phyloP scores from a whole-genome alignment of 2,329 filamentous ascomycete genomes.

The Aaosphaeria pasadenensis region DNA sequence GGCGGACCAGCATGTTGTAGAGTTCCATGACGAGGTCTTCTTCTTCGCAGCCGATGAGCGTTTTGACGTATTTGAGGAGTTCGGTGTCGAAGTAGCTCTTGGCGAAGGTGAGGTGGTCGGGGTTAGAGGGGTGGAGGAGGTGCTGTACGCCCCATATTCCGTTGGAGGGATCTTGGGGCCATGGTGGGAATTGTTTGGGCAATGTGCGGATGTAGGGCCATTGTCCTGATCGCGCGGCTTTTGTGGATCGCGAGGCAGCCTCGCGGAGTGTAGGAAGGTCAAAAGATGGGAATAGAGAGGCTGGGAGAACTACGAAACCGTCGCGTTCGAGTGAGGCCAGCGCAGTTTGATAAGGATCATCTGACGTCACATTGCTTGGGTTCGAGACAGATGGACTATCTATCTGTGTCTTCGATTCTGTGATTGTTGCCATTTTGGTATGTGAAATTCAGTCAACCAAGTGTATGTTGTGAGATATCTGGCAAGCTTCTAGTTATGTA shows the following conservation, averaged over 20 bases:
- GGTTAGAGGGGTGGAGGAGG: conserved; percentile 71
- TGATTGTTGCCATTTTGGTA: too few relatives aligned
- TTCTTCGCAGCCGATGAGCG: conserved; percentile 54
- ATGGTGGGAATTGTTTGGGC: conserved; percentile 88
- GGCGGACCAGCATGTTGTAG: conserved; percentile 80
- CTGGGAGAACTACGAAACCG: conserved; percentile 73
- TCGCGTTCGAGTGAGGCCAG: conserved; percentile 61
- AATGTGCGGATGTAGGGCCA: conserved; percentile 84
- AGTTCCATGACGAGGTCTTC: conserved; percentile 78
- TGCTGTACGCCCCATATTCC: conserved; percentile 92
- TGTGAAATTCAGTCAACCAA: too few relatives aligned
- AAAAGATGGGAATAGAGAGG: conserved; percentile 54
- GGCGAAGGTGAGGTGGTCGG: conserved; percentile 60
- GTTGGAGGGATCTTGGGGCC: conserved; percentile 57
- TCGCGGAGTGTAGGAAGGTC: conserved; percentile 57
- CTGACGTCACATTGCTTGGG: too few relatives aligned
- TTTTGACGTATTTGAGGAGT: conserved; percentile 61
- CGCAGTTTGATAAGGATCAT: conserved; percentile 24
- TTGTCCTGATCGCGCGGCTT: conserved; percentile 62
- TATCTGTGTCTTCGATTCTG: too few relatives aligned
- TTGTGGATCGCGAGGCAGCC: conserved; percentile 57
- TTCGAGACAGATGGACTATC: too few relatives aligned
- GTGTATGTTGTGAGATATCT: too few relatives aligned
- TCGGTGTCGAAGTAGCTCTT: conserved; percentile 68
- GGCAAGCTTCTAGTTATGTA: too few relatives aligned